Conservation (phyloP, 768 basidiomycete species). For the Lepiota brunneoincarnata region DNA sequence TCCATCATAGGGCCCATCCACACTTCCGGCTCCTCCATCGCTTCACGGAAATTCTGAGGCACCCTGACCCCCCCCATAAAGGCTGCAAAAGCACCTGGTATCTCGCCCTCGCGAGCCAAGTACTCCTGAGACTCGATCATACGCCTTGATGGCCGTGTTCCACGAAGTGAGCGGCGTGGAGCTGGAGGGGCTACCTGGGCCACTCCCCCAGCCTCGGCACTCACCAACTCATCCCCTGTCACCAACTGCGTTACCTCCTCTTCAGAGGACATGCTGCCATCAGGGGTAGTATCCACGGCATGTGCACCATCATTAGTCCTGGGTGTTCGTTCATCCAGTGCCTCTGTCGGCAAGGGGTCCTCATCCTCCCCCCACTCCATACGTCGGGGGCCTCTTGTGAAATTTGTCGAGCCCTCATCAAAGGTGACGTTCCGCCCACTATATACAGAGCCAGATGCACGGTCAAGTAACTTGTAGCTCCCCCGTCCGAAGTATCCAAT, state of each 20-base stretch:
- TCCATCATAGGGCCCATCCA: slow-evolving; percentile 15
- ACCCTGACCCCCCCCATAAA: neutral
- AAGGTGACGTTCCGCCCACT: slow-evolving; percentile 20
- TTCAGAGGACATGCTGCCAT: too few relatives aligned
- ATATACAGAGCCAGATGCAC: slow-evolving; percentile 5
- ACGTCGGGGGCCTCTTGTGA: slow-evolving; percentile 19
- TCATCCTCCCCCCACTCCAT: neutral
- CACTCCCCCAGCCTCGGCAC: too few relatives aligned
- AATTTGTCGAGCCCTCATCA: slow-evolving; percentile 19
- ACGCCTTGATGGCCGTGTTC: too few relatives aligned
- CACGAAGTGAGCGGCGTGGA: neutral
- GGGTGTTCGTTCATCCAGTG: neutral
- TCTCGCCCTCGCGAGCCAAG: too few relatives aligned
- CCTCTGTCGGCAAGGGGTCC: too few relatives aligned
- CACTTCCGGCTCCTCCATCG: slow-evolving; percentile 14
- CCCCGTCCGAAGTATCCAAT: slow-evolving; percentile 17
- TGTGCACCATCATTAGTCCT: too few relatives aligned
- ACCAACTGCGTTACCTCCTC: too few relatives aligned
- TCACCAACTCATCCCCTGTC: too few relatives aligned
- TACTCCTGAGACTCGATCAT: too few relatives aligned
- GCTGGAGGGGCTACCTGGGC: neutral
- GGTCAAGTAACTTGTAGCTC: slow-evolving; percentile 16
- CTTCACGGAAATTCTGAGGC: slow-evolving; percentile 10
- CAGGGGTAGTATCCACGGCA: too few relatives aligned
- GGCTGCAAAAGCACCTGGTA: too few relatives aligned